Base-by-base conservation (phyloP, 768 basidiomycete species). In the Lactifluus piperatus region DNA sequence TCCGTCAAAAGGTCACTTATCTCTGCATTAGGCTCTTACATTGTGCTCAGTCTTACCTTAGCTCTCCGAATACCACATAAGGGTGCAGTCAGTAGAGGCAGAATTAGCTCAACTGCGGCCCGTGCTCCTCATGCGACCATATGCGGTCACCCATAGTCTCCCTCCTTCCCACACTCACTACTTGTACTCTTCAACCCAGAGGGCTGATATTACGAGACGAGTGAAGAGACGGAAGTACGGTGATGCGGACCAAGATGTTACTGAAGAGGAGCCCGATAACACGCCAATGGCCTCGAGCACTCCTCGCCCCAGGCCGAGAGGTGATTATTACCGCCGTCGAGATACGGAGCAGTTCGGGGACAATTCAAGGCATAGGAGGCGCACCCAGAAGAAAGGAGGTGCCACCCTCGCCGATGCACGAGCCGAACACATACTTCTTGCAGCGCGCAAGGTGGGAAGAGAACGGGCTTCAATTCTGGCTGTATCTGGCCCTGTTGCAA, bases 71-170 rank as follows among this genome's bases (percentile, higher is more conserved):
- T 75, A 80, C 0, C 81, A 84, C 62, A 65, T 68, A 5, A 80
- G 85, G 39, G 70, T 84, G 11, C 70, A 76, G 26, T 62, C 74
- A 2, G 76, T 91, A 0, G 88, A 90, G 71, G 66, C 76, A 11
- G 88, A 91, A 67, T 74, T 90, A 8, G 69, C 73, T 2, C 80
- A 81, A 61, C 76, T 91, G 32, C 81, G 82, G 48, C 88, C 88
- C 0, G 70, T 88, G 36, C 75, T 91, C 46, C 72, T 88, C 14
- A 81, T 88, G 78, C 81, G 84, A 49, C 81, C 84, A 55, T 64
- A 59, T 29, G 62, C 69, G 13, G 20, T 74, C 69, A 58, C 64
- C 51, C 44, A 62, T 58, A 57, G 52, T 56, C 34, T 71, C 62
- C 52, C 65, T 63, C 54, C 63, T 51, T 32, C 68, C 54, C 63